Conservation (phyloP, 129 eudicot species). For the Flaveria trinervia region DNA sequence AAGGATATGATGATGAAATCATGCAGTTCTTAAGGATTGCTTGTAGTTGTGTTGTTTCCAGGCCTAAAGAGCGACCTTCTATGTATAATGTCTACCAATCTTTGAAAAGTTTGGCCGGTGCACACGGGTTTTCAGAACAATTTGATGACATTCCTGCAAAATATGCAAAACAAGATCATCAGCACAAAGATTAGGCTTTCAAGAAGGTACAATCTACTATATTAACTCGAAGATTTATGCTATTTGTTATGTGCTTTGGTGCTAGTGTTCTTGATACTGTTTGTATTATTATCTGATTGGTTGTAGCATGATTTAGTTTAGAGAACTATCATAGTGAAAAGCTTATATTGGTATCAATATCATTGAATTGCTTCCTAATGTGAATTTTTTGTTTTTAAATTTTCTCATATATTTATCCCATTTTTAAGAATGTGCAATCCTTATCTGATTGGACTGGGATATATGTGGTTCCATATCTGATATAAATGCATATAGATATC, state of each 20-base stretch:
- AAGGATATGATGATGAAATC: slow-evolving; percentile 59
- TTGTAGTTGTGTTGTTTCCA: slow-evolving; percentile 56
- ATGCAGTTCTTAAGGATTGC: slow-evolving; percentile 57
- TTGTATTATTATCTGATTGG: slow-evolving; percentile 25
- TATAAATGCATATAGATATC: not conserved
- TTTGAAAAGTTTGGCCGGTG: slow-evolving; percentile 47
- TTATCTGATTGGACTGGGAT: slow-evolving; percentile 7
- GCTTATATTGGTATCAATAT: slow-evolving; percentile 33
- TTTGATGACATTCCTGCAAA: slow-evolving; percentile 59
- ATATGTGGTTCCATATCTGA: slow-evolving; percentile 5
- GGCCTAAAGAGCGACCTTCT: slow-evolving; percentile 72
- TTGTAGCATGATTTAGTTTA: slow-evolving; percentile 31
- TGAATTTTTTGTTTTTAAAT: slow-evolving; percentile 8
- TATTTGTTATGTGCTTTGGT: slow-evolving; percentile 19
- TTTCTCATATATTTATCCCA: not conserved
- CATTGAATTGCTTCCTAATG: slow-evolving; percentile 14
- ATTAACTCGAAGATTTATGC: slow-evolving; percentile 17
- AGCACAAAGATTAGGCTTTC: slow-evolving; percentile 43
- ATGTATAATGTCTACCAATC: slow-evolving; percentile 59
- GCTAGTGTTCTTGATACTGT: slow-evolving; percentile 29
- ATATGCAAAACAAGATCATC: slow-evolving; percentile 50
- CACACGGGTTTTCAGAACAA: slow-evolving; percentile 51
- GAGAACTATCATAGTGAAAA: slow-evolving; percentile 25
- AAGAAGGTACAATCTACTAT: slow-evolving; percentile 25
- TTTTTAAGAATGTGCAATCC: not conserved